These are phyloP conservation scores for Lepiota venenata DNA, from an alignment of 768 basidiomycete species.

Conservation along the genomic window DNA sequence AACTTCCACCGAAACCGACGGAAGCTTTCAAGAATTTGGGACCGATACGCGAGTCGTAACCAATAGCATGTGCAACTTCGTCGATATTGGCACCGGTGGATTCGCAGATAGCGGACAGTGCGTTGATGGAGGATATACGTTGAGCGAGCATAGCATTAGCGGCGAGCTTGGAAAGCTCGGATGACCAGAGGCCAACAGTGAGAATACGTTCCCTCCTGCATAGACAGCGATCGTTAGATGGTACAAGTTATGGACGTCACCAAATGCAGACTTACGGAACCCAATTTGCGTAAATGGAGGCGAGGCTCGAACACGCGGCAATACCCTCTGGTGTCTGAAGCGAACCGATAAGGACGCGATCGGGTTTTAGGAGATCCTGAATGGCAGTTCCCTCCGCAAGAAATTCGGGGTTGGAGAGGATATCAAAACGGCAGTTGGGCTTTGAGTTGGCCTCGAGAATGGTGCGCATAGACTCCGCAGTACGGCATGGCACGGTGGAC, in stretches of 20 bases:
- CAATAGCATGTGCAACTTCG: conserved; percentile 93
- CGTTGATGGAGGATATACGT: conserved; percentile 97
- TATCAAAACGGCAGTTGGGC: conserved; percentile 88
- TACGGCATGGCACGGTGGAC: conserved; percentile 98
- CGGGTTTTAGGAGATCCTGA: conserved; percentile 79
- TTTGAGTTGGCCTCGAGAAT: conserved; percentile 98
- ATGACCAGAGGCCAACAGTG: conserved; percentile 97
- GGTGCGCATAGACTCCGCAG: conserved; percentile 98
- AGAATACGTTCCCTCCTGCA: conserved; percentile 72
- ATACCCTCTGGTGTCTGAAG: conserved; percentile 86
- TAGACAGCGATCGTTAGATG: background rate
- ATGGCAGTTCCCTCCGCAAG: conserved; percentile 98
- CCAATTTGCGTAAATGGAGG: conserved; percentile 93
- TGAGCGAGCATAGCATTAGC: conserved; percentile 99
- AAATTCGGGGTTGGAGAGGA: conserved; percentile 99
- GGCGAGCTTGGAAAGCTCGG: conserved; percentile 96
- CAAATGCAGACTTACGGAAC: conserved; percentile 64
- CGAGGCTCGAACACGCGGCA: conserved; percentile 72
- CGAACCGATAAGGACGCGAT: conserved; percentile 96
- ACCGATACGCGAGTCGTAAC: conserved; percentile 89
- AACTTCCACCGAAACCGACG: conserved; percentile 96
- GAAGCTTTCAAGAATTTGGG: conserved; percentile 94
- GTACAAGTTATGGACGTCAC: background rate
- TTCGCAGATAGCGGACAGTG: conserved; percentile 97
- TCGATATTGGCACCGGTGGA: conserved; percentile 98